These are phyloP conservation scores for Neltuma alba DNA, from an alignment of 306 rosid species.

Conservation along the genomic window DNA sequence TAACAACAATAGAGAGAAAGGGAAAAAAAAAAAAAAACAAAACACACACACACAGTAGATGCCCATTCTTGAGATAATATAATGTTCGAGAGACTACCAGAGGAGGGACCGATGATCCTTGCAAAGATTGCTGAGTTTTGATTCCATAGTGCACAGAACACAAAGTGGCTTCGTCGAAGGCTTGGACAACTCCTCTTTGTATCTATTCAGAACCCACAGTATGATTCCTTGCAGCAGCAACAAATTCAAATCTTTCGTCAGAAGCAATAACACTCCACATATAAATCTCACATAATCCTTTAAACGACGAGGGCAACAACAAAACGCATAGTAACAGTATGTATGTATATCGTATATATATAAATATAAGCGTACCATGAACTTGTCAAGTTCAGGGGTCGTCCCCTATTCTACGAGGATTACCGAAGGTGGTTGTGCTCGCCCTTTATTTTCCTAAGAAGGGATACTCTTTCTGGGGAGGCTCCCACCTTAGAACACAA, in stretches of 20 bases:
- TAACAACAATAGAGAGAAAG: background rate
- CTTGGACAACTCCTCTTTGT: conserved; percentile 68
- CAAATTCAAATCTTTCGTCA: background rate
- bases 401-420: conserved; percentile 56
- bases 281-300: background rate
- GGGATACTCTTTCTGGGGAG: conserved; percentile 58
- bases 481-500: conserved; percentile 70
- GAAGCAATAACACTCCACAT: background rate
- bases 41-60: background rate
- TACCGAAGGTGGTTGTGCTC: conserved; percentile 39
- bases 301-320: background rate
- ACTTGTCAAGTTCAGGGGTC: conserved; percentile 86
- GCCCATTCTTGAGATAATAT: background rate
- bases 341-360: too few species aligned
- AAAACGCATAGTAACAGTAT: background rate
- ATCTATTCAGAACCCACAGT: conserved; percentile 63
- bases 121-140: conserved; percentile 71
- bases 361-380: conserved; percentile 62
- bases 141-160: conserved; percentile 63
- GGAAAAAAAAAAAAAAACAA: background rate
- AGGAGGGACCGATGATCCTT: conserved; percentile 44
- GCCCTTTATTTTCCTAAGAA: conserved; percentile 69
- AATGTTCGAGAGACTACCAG: conserved; percentile 35
- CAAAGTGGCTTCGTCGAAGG: conserved; percentile 66
- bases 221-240: conserved; percentile 60